A percentile compares a stretch with the other conserved stretches of the same genome.
These are phyloP conservation scores for Reutealis trisperma DNA, from an alignment of 345 rosid species.

Conservation along the genomic window DNA sequence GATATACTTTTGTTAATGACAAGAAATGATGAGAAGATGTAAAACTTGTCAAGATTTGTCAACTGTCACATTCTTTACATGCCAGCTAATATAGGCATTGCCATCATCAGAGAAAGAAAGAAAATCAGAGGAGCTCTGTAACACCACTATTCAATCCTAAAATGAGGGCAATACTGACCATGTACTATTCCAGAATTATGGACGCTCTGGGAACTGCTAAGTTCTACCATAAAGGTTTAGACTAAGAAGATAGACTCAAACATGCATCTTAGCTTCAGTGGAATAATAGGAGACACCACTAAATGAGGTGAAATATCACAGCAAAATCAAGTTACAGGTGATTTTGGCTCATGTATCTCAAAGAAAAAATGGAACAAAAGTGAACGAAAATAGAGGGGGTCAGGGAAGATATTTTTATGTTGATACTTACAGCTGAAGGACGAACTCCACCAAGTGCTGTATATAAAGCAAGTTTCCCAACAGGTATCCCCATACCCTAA, in stretches of 20 bases:
- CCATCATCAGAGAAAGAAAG: background rate
- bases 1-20: background rate
- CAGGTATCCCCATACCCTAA: constrained; percentile 98
- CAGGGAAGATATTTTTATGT: background rate
- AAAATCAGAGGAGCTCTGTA: background rate
- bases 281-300: background rate
- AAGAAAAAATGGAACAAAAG: background rate
- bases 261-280: background rate
- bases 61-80: background rate
- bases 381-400: background rate
- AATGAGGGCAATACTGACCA: background rate
- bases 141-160: background rate
- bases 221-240: background rate
- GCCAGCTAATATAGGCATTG: background rate
- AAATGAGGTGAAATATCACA: background rate
- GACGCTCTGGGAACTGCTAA: background rate
- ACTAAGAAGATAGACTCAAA: background rate
- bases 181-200: background rate
- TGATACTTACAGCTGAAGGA: constrained; percentile 82
- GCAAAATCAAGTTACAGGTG: background rate
- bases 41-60: background rate
- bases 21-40: background rate
- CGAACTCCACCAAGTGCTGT: constrained; percentile 97
- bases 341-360: background rate
- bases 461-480: constrained; percentile 90